Percentiles rank a stretch among this genome's conserved stretches.
phyloP scores from a whole-genome alignment of 2,329 filamentous ascomycete species.

The Nothophaeocryptopus gaeumannii region DNA sequence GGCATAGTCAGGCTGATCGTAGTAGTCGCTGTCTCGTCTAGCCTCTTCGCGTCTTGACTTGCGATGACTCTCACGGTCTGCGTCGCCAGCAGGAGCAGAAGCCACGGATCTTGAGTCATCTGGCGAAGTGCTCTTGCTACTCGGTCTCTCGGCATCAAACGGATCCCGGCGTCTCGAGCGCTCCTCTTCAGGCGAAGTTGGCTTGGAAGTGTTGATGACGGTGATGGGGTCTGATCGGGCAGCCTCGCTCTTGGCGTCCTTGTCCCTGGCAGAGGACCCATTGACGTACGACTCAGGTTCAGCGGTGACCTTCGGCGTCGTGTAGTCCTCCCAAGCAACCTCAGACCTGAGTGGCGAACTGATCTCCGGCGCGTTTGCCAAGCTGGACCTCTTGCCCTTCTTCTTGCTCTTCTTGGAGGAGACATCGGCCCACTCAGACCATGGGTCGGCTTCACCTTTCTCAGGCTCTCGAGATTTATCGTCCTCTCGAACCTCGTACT shows the following conservation, averaged over 20 bases:
- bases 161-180: background rate
- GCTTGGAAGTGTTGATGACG: slow-evolving; percentile 11
- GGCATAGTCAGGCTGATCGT: slow-evolving; percentile 35
- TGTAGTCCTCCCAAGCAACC: slow-evolving; percentile 44
- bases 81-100: slow-evolving; percentile 31
- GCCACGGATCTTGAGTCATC: slow-evolving; percentile 27
- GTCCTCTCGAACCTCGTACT: slow-evolving; percentile 22
- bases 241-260: slow-evolving; percentile 12
- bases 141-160: slow-evolving; percentile 9
- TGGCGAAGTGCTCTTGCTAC: slow-evolving; percentile 23
- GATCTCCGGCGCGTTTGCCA: slow-evolving; percentile 39
- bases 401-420: slow-evolving; percentile 41
- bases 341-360: slow-evolving; percentile 47
- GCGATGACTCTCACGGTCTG: slow-evolving; percentile 34
- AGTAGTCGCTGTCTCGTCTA: slow-evolving; percentile 32
- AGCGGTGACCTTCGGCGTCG: slow-evolving; percentile 26
- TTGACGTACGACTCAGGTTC: slow-evolving; percentile 10
- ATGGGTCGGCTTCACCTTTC: slow-evolving; percentile 23
- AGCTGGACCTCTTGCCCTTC: slow-evolving; percentile 44
- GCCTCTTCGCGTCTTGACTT: slow-evolving; percentile 29
- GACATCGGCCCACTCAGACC: slow-evolving; percentile 16
- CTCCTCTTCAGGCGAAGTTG: slow-evolving; percentile 10
- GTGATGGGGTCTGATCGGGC: slow-evolving; percentile 17
- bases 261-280: slow-evolving; percentile 3
- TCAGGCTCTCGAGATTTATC: slow-evolving; percentile 6